Evolutionary conservation across 495 filamentous ascomycete genomes (phyloP), one percentile per base, ranked within the genome.

Genomic region (Podospora sp.): DNA sequence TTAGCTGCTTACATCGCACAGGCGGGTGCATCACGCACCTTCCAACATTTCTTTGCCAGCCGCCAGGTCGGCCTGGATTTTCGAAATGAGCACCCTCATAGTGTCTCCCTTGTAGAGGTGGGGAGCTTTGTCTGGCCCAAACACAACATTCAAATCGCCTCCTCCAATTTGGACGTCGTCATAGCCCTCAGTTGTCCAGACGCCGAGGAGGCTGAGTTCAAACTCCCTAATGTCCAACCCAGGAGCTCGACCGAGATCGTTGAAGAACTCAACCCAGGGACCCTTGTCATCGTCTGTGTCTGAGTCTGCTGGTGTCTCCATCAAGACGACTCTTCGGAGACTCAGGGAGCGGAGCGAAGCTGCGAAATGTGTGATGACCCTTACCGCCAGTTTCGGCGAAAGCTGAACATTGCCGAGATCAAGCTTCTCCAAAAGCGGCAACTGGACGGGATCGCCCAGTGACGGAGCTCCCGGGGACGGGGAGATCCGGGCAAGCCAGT

Each of bases 381-480:
- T 40, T 21, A 83, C 60, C 20, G 83, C 50, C 0, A 62, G 27
- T 0, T 51, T 1, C 9, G 67, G 55, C 0, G 61, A 14, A 20
- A 77, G 63, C 0, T 50, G 56, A 24, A 74, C 59, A 66, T 70
- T 70, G 12, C 81, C 82, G 14, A 85, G 68, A 6, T 83, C 79
- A 7, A 85, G 68, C 5, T 69, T 66, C 35, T 75, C 63, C 0
- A 84, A 70, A 7, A 69, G 61, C 5, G 70, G 60, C 21, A 83
- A 26, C 60, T 57, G 12, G 29, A 16, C 46, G 25, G 14, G 24
- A 4, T 35, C 12, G 20, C 40, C 40, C 5, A 18, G 11, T 12
- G 40, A 18, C 12, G 40, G 5, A 18, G 16, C 12, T 12, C 2
- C 5, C 40, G 40, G 40, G 14, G 40, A 18, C 40, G 40, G 2